phyloP scores from a whole-genome alignment of 2,329 filamentous ascomycete species.

The Colletotrichum sp. region DNA sequence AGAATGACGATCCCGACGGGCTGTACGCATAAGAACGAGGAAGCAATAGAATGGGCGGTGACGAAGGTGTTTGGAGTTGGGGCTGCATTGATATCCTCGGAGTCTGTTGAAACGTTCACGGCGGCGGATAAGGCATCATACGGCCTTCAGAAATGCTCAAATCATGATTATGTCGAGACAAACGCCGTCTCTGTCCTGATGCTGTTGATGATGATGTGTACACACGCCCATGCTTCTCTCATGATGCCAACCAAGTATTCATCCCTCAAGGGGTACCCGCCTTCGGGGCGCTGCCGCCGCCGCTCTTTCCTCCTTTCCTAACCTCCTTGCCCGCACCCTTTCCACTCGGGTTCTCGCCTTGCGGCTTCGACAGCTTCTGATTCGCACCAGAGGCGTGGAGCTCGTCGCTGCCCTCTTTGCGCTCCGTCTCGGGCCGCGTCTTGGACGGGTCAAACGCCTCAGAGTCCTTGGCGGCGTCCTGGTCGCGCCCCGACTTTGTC shows the following conservation, averaged over 20 bases:
- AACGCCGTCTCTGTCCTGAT: neutral
- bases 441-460: conserved; percentile 73
- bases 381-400: conserved; percentile 52
- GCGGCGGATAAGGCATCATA: neutral
- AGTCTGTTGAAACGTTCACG: neutral
- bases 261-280: conserved; percentile 23
- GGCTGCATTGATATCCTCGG: conserved; percentile 10
- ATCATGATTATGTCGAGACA: neutral
- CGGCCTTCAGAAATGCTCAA: neutral
- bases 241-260: neutral
- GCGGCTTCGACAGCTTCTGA: conserved; percentile 44
- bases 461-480: conserved; percentile 55
- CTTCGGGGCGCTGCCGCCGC: conserved; percentile 34
- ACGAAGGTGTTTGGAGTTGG: conserved; percentile 2
- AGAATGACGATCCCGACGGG: conserved; percentile 56
- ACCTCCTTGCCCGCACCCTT: conserved; percentile 37
- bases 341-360: conserved; percentile 38
- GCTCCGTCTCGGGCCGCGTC: conserved; percentile 70
- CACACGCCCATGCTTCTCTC: neutral
- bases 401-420: conserved; percentile 38
- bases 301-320: conserved; percentile 38
- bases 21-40: conserved; percentile 43
- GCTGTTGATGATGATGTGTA: neutral
- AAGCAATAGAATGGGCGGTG: neutral
- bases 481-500: conserved; percentile 70